Evolutionary conservation across 1,139 yeast genomes (phyloP).

Genomic region (Insectozyma bohioensis): DNA sequence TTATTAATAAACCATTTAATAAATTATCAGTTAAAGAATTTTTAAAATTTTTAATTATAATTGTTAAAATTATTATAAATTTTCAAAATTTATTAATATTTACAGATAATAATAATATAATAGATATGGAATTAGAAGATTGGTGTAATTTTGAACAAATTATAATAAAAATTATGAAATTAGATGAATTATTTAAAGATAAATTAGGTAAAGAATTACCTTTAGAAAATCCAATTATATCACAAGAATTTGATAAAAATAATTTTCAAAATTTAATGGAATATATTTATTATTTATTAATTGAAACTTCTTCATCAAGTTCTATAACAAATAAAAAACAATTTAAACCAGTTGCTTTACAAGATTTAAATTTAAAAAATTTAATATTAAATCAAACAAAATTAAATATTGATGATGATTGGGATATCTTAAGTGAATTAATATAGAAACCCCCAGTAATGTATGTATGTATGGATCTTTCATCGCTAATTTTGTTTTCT

Average conservation of each 20-base stretch:
- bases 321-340: neutral
- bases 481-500: too few species aligned
- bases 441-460: conserved; percentile 2
- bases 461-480: conserved; percentile 3
- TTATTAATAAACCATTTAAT: conserved; percentile 42
- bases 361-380: conserved; percentile 24
- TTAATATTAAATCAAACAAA: conserved; percentile 23
- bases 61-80: conserved; percentile 40
- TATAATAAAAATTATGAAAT: conserved; percentile 6
- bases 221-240: neutral
- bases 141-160: conserved; percentile 15
- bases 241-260: neutral
- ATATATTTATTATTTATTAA: conserved; percentile 28
- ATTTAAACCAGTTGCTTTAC: conserved; percentile 16
- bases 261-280: conserved; percentile 20
- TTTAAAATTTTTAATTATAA: conserved; percentile 33
- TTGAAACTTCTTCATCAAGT: conserved; percentile 11
- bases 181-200: conserved; percentile 8
- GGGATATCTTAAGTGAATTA: conserved; percentile 45
- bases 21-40: conserved; percentile 41
- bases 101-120: conserved; percentile 3
- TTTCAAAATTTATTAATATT: conserved; percentile 31
- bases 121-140: conserved; percentile 8
- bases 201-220: conserved; percentile 1
- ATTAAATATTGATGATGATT: conserved; percentile 11